Evolutionary conservation across 2,329 filamentous ascomycete genomes (phyloP), one percentile per base, ranked within the genome.

Genomic region (Cladosporium sp.): DNA sequence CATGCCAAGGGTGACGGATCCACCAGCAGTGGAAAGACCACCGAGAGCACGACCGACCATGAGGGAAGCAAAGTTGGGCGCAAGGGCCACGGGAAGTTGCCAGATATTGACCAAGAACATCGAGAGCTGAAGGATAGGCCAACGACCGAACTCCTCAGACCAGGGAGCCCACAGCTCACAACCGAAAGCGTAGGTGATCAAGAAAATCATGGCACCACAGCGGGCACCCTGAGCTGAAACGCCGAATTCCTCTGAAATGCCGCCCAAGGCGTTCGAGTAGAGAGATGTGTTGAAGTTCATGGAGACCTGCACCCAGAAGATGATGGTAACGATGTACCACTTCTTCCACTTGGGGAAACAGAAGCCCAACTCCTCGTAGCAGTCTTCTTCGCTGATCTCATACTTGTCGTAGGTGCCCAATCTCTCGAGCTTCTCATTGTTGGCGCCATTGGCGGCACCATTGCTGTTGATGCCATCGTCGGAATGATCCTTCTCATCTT

Each of bases 1-100:
- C 76, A 87, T 84, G 7, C 84, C 85, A 2, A 88, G 72, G 0
- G 85, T 87, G 48, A 87, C 84, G 4, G 83, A 85, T 5, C 85
- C 85, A 54, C 85, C 85, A 4, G 83, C 84, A 2, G 83, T 84
- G 4, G 81, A 85, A 2, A 87, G 71, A 58, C 84, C 84, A 42
- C 83, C 82, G 2, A 80, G 66, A 0, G 73, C 73, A 60, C 80
- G 76, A 53, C 74, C 76, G 15, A 79, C 70, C 19, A 83, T 64
- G 52, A 80, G 74, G 4, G 73, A 74, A 3, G 67, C 75, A 61
- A 73, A 79, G 64, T 75, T 78, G 60, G 67, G 71, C 3, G 77
- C 74, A 3, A 81, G 64, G 0, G 73, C 79, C 3, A 76, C 75
- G 1, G 77, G 77, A 0, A 83, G 64, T 60, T 80, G 79, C 75